Base-by-base conservation (phyloP, 352 stramenopile genomes). In the Globisporangium nunn region DNA sequence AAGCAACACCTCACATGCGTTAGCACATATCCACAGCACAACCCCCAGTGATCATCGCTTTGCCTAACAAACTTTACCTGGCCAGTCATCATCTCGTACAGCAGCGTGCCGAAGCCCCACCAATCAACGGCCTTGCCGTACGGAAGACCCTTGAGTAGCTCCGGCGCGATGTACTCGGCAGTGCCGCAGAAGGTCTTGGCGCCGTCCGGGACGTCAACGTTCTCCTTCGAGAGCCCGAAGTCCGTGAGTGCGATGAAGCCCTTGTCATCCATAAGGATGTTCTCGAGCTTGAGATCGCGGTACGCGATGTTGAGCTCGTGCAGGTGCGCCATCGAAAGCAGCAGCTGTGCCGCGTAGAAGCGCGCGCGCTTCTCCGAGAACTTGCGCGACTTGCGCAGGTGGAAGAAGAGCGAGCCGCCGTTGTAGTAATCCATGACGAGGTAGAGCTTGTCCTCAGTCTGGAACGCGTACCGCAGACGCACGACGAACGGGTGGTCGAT, bases 1-100 rank as follows among this genome's bases (percentile, higher is more conserved):
- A 23, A 23, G 23, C 23, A 23, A 23, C 23, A 23, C 23, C 23
- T 23, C 23, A 23, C 23, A 23, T 23, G 23, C 28, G 23, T 52
- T 17, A 37, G 29, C 10, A 52, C 47, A 40, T 6, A 51, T 15
- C n/a, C 1, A 63, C 43, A 28, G 39, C 48, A 47, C 4, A n/a
- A 12, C 46, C 7, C 41, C 39, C 7, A 6, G 7, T 10, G 1
- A 40, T 23, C 23, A 23, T 23, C 23, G 23, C 23, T 23, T 23
- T 23, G 23, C 23, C 23, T 23, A 23, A 23, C 23, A 1, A 23
- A 23, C 23, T 23, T 23, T 23, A 74, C 68, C 63, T 81, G 68
- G 23, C 93, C 91, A 8, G 88, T 91, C 72, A 98, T 96, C 88
- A 98, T 97, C 77, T 98, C 93, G 72, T 97, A 98, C 50, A 96